Base-by-base conservation (phyloP, 2,329 filamentous ascomycete genomes). In the Colletotrichum zoysiae region DNA sequence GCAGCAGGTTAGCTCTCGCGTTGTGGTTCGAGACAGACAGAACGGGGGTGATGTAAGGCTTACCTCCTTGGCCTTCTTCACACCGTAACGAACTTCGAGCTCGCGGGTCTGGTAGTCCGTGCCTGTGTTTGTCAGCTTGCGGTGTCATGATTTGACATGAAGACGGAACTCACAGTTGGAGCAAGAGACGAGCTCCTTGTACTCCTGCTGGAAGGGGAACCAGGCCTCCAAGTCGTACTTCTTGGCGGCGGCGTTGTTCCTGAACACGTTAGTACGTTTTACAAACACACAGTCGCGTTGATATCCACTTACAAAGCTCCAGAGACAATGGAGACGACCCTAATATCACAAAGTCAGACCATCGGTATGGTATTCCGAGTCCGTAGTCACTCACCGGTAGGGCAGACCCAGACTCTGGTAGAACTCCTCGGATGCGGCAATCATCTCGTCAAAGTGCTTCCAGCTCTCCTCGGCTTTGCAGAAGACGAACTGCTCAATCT, bases 111-210 rank as follows among this genome's bases (percentile, higher is more conserved):
- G 96, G 86, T 98, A 74, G 46, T 74, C 73, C 35, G 73, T 74
- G 73, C 70, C 70, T 73, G n/a, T 11, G 14, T 14, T 38, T 18
- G 57, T 65, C 33, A 73, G 50, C 18, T 18, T 51, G 6, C 7
- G 12, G 18, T 20, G 5, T 1, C 20, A 23, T 12, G 5, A 4
- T 38, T 20, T 18, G 14, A 14, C 33, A 20, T 23, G 1, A 46
- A 98, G 81, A 94, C 97, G 86, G 14, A 5, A 12, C 66, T 62
- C 26, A 73, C 96, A 99, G 85, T 99, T 99, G 73, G 94, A 97
- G 88, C 95, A 97, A 26, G 94, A 97, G 62, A 98, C 96, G 38
- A 99, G 89, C 85, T 98, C 96, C 85, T 98, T 98, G 88, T 98
- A 99, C 83, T 98, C 96, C 77, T 93, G 93, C 82, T 98, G 95